phyloP scores from a whole-genome alignment of 2,329 filamentous ascomycete genomes.

The Mariannaea elegans region DNA sequence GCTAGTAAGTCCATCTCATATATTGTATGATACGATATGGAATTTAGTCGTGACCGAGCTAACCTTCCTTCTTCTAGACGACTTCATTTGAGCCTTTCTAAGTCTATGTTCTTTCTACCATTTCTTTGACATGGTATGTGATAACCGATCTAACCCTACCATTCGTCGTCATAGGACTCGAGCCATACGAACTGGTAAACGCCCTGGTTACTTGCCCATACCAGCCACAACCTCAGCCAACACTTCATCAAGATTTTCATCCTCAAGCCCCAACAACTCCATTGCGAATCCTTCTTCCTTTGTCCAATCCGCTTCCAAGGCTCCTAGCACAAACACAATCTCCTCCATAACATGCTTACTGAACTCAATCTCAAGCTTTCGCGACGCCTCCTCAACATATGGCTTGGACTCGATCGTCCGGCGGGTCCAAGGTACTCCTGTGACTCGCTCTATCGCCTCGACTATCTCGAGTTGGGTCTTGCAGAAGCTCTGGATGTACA shows the following conservation, averaged over 20 bases:
- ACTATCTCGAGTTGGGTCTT: conserved; percentile 59
- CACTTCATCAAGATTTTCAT: conserved; percentile 56
- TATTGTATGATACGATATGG: not conserved
- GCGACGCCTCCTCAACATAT: conserved; percentile 50
- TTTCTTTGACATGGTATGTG: not conserved
- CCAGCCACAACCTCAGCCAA: conserved; percentile 47
- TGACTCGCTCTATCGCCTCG: conserved; percentile 59
- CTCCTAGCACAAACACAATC: conserved; percentile 59
- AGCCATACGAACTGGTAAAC: not conserved
- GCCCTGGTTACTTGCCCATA: conserved; percentile 18
- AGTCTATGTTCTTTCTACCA: not conserved
- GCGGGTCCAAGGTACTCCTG: conserved; percentile 50
- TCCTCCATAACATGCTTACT: conserved; percentile 51
- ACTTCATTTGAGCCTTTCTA: not conserved
- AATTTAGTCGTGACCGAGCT: not conserved
- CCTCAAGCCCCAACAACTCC: conserved; percentile 55
- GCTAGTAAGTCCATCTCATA: not conserved
- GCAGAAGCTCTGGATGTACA: conserved; percentile 57
- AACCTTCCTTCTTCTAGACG: not conserved
- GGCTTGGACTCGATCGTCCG: conserved; percentile 47
- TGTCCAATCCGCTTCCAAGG: conserved; percentile 59
- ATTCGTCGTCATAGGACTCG: not conserved
- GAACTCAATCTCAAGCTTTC: conserved; percentile 49
- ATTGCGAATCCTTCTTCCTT: conserved; percentile 55
- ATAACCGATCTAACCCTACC: not conserved